These are phyloP conservation scores for Nelumbo lutea DNA, from an alignment of 164 flowering plant genomes.

Conservation along the genomic window DNA sequence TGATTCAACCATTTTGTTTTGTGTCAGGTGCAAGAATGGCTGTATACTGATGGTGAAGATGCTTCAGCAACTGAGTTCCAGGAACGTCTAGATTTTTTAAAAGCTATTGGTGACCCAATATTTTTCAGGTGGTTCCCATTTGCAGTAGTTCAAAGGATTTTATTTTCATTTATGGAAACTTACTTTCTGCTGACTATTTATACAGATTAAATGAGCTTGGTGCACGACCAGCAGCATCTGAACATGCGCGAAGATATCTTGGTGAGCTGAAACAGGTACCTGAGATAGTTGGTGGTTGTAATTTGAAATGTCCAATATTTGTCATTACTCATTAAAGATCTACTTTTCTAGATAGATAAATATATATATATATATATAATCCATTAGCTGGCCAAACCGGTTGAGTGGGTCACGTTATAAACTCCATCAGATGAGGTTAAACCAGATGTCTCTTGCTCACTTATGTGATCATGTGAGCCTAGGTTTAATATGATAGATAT, in stretches of 20 bases:
- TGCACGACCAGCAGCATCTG: slow-evolving; percentile 71
- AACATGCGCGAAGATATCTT: slow-evolving; percentile 56
- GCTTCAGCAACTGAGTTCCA: slow-evolving; percentile 77
- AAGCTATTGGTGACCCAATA: slow-evolving; percentile 80
- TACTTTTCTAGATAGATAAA: no score
- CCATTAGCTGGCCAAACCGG: no score
- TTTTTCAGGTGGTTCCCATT: slow-evolving; percentile 60
- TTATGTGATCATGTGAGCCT: no score
- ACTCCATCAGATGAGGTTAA: no score
- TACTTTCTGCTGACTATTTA: slow-evolving; percentile 6
- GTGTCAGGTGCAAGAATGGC: slow-evolving; percentile 91
- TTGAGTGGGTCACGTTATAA: no score
- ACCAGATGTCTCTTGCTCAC: no score
- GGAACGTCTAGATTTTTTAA: slow-evolving; percentile 56
- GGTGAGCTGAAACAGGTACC: slow-evolving; percentile 66
- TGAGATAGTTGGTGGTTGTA: background rate
- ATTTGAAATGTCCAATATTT: background rate
- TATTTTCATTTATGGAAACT: background rate
- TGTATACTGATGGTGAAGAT: slow-evolving; percentile 96
- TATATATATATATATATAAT: no score
- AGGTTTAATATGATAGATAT: no score
- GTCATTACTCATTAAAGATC: no score
- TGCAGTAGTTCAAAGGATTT: background rate
- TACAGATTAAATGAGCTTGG: slow-evolving; percentile 73
- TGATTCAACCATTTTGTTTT: background rate